Evolutionary conservation across 163 green algal genomes (phyloP), one percentile per base, ranked within the genome.

Genomic region (Coccomyxa subellipsoidea): DNA sequence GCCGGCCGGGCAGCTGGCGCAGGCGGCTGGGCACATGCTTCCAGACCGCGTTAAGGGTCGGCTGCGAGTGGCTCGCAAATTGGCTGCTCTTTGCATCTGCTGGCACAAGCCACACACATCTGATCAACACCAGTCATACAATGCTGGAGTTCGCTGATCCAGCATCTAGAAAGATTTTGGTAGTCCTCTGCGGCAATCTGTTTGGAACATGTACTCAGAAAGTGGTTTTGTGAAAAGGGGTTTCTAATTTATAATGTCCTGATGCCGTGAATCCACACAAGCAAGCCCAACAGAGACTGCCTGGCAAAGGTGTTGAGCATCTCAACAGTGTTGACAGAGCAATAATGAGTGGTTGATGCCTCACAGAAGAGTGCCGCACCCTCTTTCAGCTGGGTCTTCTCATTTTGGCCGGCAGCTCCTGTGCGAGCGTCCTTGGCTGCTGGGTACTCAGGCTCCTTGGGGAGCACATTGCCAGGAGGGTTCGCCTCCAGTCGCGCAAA

Each of bases 401-500:
- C 66, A 35, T 32, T 8, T 34, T 73, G 66, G 29, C 31, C 5
- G 23, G 37, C 73, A 2, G 36, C 73, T 27, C 37, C 25, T 59
- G 73, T 7, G 18, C 36, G 81, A 36, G n/a, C 54, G 2, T 34
- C 32, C 29, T 34, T n/a, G 7, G 2, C 66, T 35, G 66, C 7
- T 8, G n/a, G 66, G 32, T 8, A 12, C 32, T 73, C 29, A 35
- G n/a, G 18, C 66, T 36, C 29, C 66, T 73, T 32, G 8, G 66
- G 66, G 31, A 38, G 39, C 39, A n/a, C 27, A 10, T 37, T 36
- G 25, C 38, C 32, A 12, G 81, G 81, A 18, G 84, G 81, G 72
- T 85, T 38, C 31, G 84, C 82, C 53, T 53, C 70, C 0, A 88
- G 69, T 25, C 73, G 69, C 18, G 79, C 69, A 76, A 96, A 97